Evolutionary conservation across 169 alveolate species (phyloP), one percentile per base, ranked within the genome.

Genomic region (Besnoitia besnoiti): DNA sequence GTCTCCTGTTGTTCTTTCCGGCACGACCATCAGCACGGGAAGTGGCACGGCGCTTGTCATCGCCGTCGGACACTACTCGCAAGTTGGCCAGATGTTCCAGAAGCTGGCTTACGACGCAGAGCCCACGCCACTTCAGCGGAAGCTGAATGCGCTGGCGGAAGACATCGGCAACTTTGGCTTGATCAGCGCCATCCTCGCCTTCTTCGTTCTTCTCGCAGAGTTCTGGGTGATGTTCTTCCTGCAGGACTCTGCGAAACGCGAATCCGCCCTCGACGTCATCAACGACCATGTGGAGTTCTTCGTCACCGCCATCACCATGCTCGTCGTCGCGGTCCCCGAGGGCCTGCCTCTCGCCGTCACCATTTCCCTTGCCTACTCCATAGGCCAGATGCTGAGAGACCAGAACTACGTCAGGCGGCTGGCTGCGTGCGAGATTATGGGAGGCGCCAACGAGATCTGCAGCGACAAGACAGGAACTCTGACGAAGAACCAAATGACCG

Each of bases 401-500:
- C 91, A 90, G 85, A 94, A 94, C 93, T 94, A 90, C 55, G 95
- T 94, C 37, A 24, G 95, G 77, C 77, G 95, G 24, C 89, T 90
- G 47, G 93, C 91, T 27, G 95, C 95, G n/a, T 93, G 95, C 80
- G 95, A 99, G 96, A 99, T 99, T 24, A 95, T 99, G 92, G 99
- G 99, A 2, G 98, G 99, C 92, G 99, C 99, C 0, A 98, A 99
- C 3, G 99, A 98, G 37, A 99, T 99, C 62, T 99, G 99, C 92
- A 96, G 99, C 39, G 99, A 98, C 94, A 99, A 99, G 94, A 99
- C 99, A 0, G 99, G 99, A 77, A 99, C 99, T 16, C 95, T 99
- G 16, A 99, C 99, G 47, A 98, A 99, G 19, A 98, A 98, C 93
- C 99, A 98, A 90, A 99, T 99, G 99, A 95, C 98, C 39, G 98